Percentiles rank a stretch among this genome's conserved stretches.
Evolutionary conservation across 2,329 filamentous ascomycete genomes (phyloP).

Genomic region (Sporothrix pallida): DNA sequence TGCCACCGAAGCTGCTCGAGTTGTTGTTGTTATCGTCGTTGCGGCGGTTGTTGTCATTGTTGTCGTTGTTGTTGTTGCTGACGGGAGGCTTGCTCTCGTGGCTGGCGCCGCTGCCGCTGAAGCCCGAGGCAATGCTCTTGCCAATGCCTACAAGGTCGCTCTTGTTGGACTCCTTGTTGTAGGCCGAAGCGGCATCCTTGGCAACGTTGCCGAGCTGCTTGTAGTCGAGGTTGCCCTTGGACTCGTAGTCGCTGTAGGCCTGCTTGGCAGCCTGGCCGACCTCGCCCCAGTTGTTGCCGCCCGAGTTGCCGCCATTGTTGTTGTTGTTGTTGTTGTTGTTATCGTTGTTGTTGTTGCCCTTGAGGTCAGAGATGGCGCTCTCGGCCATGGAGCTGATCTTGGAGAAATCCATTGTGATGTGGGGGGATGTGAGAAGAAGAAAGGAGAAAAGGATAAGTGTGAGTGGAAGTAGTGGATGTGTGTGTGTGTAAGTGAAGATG

Average conservation of each 20-base stretch:
- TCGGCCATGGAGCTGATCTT: conserved; percentile 39
- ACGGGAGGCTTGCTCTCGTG: conserved; percentile 20
- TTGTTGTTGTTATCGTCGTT: conserved; percentile 3
- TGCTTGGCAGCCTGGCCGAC: conserved; percentile 39
- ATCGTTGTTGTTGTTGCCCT: conserved; percentile 34
- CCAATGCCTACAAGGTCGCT: conserved; percentile 32
- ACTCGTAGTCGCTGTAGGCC: conserved; percentile 38
- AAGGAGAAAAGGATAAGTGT: not conserved
- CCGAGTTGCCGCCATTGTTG: conserved; percentile 28
- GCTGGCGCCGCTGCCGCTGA: conserved; percentile 28
- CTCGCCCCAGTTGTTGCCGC: conserved; percentile 35
- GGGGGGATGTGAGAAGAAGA: not conserved
- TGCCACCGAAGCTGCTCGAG: not conserved
- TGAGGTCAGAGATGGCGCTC: conserved; percentile 38
- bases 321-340: conserved; percentile 34
- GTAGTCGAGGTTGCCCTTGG: conserved; percentile 46
- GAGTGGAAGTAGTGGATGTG: not conserved
- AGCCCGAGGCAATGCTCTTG: conserved; percentile 35
- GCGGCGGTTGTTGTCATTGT: not conserved
- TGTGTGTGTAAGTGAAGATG: not conserved
- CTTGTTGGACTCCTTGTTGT: conserved; percentile 36
- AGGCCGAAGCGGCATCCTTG: conserved; percentile 44
- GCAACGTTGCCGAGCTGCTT: conserved; percentile 44
- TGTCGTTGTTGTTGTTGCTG: not conserved
- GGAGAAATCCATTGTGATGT: conserved; percentile 42